A percentile compares a stretch with the other conserved stretches of the same genome.
phyloP scores from a whole-genome alignment of 164 flowering plant species.

The Malania oleifera region DNA sequence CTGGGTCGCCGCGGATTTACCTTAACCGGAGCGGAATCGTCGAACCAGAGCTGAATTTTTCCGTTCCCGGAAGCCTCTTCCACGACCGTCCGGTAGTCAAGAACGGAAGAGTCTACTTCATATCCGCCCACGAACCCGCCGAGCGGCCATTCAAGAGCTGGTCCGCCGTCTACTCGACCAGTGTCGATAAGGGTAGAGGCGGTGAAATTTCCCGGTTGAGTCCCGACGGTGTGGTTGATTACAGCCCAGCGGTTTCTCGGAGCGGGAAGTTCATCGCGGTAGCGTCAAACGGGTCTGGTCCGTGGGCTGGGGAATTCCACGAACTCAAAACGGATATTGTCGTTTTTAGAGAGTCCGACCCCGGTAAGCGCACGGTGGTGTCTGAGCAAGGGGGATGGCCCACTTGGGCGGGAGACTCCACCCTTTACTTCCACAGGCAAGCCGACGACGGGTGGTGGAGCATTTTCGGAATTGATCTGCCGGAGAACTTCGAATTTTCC shows the following conservation, averaged over 20 bases:
- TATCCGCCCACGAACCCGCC: slow-evolving; percentile 73
- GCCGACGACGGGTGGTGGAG: slow-evolving; percentile 97
- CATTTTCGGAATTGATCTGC: slow-evolving; percentile 49
- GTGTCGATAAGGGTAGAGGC: slow-evolving; percentile 1
- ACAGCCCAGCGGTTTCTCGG: slow-evolving; percentile 66
- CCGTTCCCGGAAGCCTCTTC: slow-evolving; percentile 39
- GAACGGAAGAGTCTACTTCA: slow-evolving; percentile 43
- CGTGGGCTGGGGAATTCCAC: slow-evolving; percentile 76
- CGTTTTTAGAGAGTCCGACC: slow-evolving; percentile 52
- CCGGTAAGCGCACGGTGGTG: slow-evolving; percentile 34
- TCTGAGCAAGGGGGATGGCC: slow-evolving; percentile 81
- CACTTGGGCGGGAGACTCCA: slow-evolving; percentile 71
- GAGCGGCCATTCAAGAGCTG: slow-evolving; percentile 46
- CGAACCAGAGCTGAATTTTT: slow-evolving; percentile 30
- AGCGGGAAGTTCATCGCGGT: slow-evolving; percentile 68
- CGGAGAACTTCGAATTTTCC: slow-evolving; percentile 19
- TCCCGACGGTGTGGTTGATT: slow-evolving; percentile 60
- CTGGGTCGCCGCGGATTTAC: slow-evolving; percentile 49
- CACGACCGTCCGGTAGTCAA: slow-evolving; percentile 64
- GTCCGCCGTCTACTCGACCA: slow-evolving; percentile 58
- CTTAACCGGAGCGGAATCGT: slow-evolving; percentile 16
- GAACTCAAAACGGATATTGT: slow-evolving; percentile 64
- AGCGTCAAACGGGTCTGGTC: slow-evolving; percentile 65
- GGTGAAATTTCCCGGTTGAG: slow-evolving; percentile 35
- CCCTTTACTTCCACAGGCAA: slow-evolving; percentile 64